These are phyloP conservation scores for Cylindrotheca closterium DNA, from an alignment of 108 stramenopile species.

Conservation along the genomic window DNA sequence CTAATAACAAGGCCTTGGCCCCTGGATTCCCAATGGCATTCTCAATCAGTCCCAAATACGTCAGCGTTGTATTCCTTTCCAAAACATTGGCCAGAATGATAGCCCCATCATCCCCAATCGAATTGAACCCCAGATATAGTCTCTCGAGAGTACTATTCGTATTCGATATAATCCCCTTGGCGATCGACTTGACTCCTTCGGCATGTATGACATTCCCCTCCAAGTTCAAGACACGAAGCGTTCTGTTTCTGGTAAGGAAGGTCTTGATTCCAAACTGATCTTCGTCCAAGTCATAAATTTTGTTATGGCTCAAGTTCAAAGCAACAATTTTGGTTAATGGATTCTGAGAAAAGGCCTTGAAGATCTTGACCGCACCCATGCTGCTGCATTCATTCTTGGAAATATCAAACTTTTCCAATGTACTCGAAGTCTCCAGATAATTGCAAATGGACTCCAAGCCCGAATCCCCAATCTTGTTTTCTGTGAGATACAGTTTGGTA, in stretches of 20 bases:
- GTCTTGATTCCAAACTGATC: constrained; percentile 13
- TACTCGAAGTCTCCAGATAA: constrained; percentile 18
- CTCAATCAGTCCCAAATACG: constrained; percentile 26
- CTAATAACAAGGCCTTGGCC: constrained; percentile 19
- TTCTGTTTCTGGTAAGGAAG: constrained; percentile 18
- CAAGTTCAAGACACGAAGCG: constrained; percentile 24
- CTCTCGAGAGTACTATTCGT: constrained; percentile 1
- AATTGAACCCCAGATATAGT: constrained; percentile 30
- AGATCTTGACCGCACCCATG: constrained; percentile 17
- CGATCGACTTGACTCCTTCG: constrained; percentile 12
- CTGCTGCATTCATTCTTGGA: constrained; percentile 26
- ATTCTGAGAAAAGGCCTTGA: constrained; percentile 21
- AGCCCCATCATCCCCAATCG: constrained; percentile 26
- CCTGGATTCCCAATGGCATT: constrained; percentile 29
- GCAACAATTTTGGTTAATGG: neutral
- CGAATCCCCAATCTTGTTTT: constrained; percentile 34
- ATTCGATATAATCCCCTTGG: constrained; percentile 11
- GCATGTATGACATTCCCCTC: constrained; percentile 22
- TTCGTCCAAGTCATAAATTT: constrained; percentile 16
- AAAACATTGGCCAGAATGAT: constrained; percentile 21
- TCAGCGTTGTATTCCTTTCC: constrained; percentile 19
- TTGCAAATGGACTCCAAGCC: constrained; percentile 23
- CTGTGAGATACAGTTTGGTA: constrained; percentile 14
- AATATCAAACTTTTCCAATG: constrained; percentile 33
- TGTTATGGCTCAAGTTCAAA: constrained; percentile 27